Evolutionary conservation across 306 rosid species (phyloP).

Genomic region (Datisca glomerata): DNA sequence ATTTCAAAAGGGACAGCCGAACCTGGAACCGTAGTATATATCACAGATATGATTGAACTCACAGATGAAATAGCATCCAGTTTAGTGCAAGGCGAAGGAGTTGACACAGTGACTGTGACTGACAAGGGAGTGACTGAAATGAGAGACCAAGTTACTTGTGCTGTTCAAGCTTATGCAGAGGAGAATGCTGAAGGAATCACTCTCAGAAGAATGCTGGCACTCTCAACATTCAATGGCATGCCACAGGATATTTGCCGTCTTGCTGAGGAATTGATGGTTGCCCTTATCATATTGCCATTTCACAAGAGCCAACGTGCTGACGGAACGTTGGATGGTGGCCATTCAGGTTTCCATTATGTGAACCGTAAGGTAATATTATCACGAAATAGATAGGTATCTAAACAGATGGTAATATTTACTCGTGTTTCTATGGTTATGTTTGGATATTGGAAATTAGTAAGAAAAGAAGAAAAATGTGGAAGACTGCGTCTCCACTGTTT

Average conservation of each 20-base stretch:
- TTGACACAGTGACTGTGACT: slow-evolving; percentile 32
- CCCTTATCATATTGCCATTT: slow-evolving; percentile 78
- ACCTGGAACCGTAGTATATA: slow-evolving; percentile 50
- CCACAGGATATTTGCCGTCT: slow-evolving; percentile 49
- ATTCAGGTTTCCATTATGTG: slow-evolving; percentile 61
- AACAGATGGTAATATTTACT: too few species aligned
- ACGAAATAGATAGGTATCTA: too few species aligned
- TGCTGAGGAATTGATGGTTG: slow-evolving; percentile 60
- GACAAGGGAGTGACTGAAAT: slow-evolving; percentile 30
- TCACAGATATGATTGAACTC: slow-evolving; percentile 74
- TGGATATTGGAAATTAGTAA: too few species aligned
- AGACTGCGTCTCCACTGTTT: too few species aligned
- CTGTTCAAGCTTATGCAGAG: slow-evolving; percentile 37
- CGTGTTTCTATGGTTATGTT: too few species aligned
- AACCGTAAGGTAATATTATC: slow-evolving; percentile 60
- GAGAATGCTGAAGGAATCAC: slow-evolving; percentile 35
- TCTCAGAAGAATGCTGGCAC: slow-evolving; percentile 40
- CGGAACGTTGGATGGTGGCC: slow-evolving; percentile 47
- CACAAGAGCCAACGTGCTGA: slow-evolving; percentile 47
- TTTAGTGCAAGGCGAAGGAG: slow-evolving; percentile 33
- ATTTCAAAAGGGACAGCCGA: slow-evolving; percentile 48
- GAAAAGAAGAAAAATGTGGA: too few species aligned
- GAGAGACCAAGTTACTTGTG: slow-evolving; percentile 51
- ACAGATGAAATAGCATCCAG: slow-evolving; percentile 46
- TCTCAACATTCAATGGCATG: slow-evolving; percentile 50